A percentile compares a stretch with the other conserved stretches of the same genome.
These are phyloP conservation scores for Cantharellus anzutake DNA, from an alignment of 768 basidiomycete species.

Conservation along the genomic window DNA sequence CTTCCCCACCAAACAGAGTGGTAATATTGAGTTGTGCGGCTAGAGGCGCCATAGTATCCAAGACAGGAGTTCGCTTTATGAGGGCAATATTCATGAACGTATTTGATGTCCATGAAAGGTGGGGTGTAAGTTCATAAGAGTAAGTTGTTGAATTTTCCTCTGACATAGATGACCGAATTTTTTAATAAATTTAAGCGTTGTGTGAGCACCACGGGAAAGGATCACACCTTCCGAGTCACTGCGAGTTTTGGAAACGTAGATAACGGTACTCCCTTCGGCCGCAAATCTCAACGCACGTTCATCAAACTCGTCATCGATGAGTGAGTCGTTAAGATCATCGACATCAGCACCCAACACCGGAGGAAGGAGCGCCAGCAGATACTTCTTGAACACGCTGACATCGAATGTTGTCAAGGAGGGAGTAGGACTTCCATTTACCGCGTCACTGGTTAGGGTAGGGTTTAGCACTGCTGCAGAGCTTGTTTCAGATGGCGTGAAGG, in stretches of 20 bases:
- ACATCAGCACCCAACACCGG: conserved; percentile 58
- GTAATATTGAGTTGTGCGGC: conserved; percentile 78
- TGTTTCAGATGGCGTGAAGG: background rate
- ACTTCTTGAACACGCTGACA: conserved; percentile 45
- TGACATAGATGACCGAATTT: conserved; percentile 14
- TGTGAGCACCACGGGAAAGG: conserved; percentile 3
- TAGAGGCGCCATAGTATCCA: conserved; percentile 66
- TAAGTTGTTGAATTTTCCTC: conserved; percentile 49
- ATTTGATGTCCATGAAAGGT: conserved; percentile 61
- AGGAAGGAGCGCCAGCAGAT: conserved; percentile 54
- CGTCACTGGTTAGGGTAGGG: background rate
- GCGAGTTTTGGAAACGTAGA: conserved; percentile 67
- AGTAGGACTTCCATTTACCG: background rate
- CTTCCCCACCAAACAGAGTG: conserved; percentile 76
- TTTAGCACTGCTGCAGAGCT: background rate
- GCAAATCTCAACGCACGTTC: conserved; percentile 63
- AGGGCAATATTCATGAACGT: conserved; percentile 78
- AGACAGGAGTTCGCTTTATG: conserved; percentile 74
- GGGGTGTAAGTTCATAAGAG: conserved; percentile 46
- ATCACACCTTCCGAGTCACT: conserved; percentile 53
- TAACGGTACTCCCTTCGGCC: conserved; percentile 49
- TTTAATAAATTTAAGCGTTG: background rate
- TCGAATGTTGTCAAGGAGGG: conserved; percentile 30
- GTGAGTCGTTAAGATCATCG: conserved; percentile 43
- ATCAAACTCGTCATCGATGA: conserved; percentile 53